Evolutionary conservation across 2,329 filamentous ascomycete genomes (phyloP), one percentile per base, ranked within the genome.

Genomic region (Claviceps cyperi): DNA sequence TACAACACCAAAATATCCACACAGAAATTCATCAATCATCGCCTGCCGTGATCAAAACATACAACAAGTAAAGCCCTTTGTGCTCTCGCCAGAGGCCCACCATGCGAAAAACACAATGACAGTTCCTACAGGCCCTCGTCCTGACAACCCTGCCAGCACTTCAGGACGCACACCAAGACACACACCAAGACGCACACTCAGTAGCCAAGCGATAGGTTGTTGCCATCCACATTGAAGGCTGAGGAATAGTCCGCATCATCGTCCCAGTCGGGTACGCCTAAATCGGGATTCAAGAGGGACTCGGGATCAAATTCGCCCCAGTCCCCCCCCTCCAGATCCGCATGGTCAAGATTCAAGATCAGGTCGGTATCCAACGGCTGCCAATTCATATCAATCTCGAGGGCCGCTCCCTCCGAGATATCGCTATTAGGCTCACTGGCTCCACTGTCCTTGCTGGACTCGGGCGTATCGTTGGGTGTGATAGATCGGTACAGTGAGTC

Each of bases 391-490:
- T 72, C 74, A 47, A 80, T 72, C 43, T 81, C 77, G 14, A 80
- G 65, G 15, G 65, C 61, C 3, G 72, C 69, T 5, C 68, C 69
- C 51, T 82, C 79, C 2, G 76, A 73, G 17, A 81, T 74, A 55
- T 83, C 79, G 58, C 77, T 81, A 53, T 74, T 81, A 9, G 77
- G 75, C 57, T 82, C 78, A 40, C 78, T 80, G 8, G 68, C 62
- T 4, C 75, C 73, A 55, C 73, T 74, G 51, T 82, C 78, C 60
- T 81, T 80, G 62, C 70, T 77, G 2, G 78, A 82, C 55, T 81
- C 79, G 0, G 79, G 80, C 7, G 80, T 83, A 58, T 82, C 77
- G 52, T 80, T 78, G 0, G 78, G 78, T 22, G 78, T 78, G 51
- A 75, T 65, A 1, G 74, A 71, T 19, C 73, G 72, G 57, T 78